These are phyloP conservation scores for Luvunga scandens DNA, from an alignment of 345 rosid genomes.

Conservation along the genomic window DNA sequence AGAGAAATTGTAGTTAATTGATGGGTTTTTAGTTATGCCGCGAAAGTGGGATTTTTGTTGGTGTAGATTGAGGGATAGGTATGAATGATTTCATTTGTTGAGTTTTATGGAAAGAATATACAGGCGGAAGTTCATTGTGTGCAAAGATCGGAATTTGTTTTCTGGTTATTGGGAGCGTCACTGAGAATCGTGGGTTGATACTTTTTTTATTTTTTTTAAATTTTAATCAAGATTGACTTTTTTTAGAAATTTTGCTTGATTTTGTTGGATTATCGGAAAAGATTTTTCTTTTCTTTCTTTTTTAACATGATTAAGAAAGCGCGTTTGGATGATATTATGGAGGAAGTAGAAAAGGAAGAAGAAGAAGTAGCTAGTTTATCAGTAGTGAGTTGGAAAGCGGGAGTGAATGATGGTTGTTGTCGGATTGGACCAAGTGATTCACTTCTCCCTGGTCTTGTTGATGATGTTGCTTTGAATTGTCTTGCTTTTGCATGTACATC, in stretches of 20 bases:
- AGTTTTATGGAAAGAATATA: constrained; percentile 31
- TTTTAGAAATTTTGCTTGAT: constrained; percentile 24
- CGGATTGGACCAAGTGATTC: constrained; percentile 57
- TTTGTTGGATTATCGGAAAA: constrained; percentile 25
- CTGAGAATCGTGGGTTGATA: constrained; percentile 17
- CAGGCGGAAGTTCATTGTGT: constrained; percentile 38
- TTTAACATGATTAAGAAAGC: constrained; percentile 32
- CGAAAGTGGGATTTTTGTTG: constrained; percentile 13
- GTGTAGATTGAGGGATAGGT: constrained; percentile 10
- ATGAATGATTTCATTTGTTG: constrained; percentile 22
- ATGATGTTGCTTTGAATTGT: constrained; percentile 68
- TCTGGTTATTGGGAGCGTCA: constrained; percentile 29
- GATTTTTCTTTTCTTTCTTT: neutral
- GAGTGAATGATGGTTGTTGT: constrained; percentile 49
- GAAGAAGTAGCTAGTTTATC: constrained; percentile 28
- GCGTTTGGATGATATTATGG: constrained; percentile 27
- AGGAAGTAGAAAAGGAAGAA: constrained; percentile 27
- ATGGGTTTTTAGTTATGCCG: neutral
- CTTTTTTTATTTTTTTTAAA: neutral
- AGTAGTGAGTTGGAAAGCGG: constrained; percentile 28
- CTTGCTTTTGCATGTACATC: constrained; percentile 62
- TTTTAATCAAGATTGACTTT: constrained; percentile 19
- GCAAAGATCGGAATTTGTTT: constrained; percentile 33
- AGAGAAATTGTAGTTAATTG: neutral
- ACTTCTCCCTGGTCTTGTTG: constrained; percentile 75